phyloP scores from a whole-genome alignment of 176 grass and related monocot genomes.

The Aegilops speltoides region DNA sequence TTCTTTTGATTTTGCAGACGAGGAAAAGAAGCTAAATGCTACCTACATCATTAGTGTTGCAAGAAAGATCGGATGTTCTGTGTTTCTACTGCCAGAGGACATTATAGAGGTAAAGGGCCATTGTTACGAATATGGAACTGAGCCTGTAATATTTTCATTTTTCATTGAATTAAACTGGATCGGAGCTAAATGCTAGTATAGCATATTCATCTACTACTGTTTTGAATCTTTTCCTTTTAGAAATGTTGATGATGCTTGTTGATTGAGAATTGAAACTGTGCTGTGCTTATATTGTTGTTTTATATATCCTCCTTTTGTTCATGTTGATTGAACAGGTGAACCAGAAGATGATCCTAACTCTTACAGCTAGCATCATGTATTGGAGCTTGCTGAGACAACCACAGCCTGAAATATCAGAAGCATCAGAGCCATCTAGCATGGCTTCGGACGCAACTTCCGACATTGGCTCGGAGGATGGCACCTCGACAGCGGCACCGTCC shows the following conservation, averaged over 20 bases:
- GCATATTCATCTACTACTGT: background rate
- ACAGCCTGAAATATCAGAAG: constrained; percentile 44
- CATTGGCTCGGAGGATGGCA: constrained; percentile 63
- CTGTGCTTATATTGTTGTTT: background rate
- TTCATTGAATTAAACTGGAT: background rate
- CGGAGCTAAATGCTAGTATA: background rate
- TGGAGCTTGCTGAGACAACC: constrained; percentile 77
- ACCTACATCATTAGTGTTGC: constrained; percentile 96
- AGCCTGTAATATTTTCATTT: background rate
- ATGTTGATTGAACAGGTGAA: constrained; percentile 69
- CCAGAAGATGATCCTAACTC: constrained; percentile 97
- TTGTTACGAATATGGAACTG: constrained; percentile 20
- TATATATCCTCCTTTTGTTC: constrained; percentile 4
- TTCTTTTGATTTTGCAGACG: constrained; percentile 50
- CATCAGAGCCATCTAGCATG: constrained; percentile 59
- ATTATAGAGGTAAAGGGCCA: constrained; percentile 81
- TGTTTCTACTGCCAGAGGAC: constrained; percentile 96
- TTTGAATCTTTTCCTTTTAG: background rate
- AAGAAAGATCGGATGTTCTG: constrained; percentile 90
- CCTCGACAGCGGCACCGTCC: constrained; percentile 62
- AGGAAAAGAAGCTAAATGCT: constrained; percentile 95
- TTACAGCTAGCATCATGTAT: constrained; percentile 95
- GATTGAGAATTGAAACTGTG: background rate
- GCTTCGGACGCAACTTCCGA: constrained; percentile 63
- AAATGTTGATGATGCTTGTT: background rate